A percentile compares a stretch with the other conserved stretches of the same genome.
phyloP scores from a whole-genome alignment of 345 rosid species.

The Hypericum perforatum region DNA sequence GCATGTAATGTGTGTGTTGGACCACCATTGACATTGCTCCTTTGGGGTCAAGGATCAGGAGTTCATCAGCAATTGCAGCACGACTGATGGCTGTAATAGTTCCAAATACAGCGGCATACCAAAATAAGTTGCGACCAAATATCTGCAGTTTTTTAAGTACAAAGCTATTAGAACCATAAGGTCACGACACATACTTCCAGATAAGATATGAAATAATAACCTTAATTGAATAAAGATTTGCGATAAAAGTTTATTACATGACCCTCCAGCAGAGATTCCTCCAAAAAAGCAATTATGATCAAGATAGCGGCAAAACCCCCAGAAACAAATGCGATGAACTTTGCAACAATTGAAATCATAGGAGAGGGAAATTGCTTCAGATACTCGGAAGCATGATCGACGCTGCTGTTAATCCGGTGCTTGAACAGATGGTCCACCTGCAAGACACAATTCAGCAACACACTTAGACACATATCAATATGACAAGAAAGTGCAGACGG shows the following conservation, averaged over 20 bases:
- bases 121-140: conserved; percentile 88
- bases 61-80: conserved; percentile 79
- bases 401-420: conserved; percentile 91
- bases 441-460: conserved; percentile 6
- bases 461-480: background rate
- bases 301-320: conserved; percentile 97
- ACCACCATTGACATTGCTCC: conserved; percentile 84
- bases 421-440: conserved; percentile 98
- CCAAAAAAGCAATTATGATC: conserved; percentile 91
- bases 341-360: conserved; percentile 75
- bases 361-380: conserved; percentile 90
- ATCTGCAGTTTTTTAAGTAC: conserved; percentile 39
- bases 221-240: background rate
- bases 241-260: conserved; percentile 49
- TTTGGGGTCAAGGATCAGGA: conserved; percentile 83
- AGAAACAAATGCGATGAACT: conserved; percentile 87
- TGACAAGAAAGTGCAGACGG: background rate
- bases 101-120: conserved; percentile 99
- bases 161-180: background rate
- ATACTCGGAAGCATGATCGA: conserved; percentile 71
- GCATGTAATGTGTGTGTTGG: conserved; percentile 92
- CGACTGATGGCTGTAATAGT: conserved; percentile 95
- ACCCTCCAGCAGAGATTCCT: conserved; percentile 97
- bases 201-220: background rate
- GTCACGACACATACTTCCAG: background rate